Evolutionary conservation across 768 basidiomycete species (phyloP), one percentile per base, ranked within the genome.

Genomic region (Pulveroboletus sp.): DNA sequence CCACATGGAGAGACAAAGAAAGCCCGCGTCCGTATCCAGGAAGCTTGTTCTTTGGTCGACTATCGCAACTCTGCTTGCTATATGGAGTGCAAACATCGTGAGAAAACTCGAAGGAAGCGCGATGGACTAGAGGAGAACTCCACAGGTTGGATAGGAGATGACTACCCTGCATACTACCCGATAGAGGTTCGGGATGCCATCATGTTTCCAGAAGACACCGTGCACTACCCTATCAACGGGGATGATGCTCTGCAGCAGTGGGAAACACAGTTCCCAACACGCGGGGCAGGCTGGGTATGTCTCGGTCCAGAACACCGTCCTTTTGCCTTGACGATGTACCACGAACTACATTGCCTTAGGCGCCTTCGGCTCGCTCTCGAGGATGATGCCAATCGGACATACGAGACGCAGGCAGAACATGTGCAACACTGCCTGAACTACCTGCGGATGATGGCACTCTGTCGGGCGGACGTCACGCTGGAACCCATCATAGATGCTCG

Each of bases 401-500:
- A 55, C 24, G 57, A 63, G 18, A 50, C 46, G 7, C 57, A 50
- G 24, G 51, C 52, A 0, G 59, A 49, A 8, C 69, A 67, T 24
- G 55, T 64, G n/a, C 61, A 68, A 2, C 79, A 78, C 55, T 80
- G 78, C 57, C 61, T 75, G 46, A 76, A 76, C 44, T 79, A 78
- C 57, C 59, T 81, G 41, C 66, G 77, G 14, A 69, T 76, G 56
- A 69, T 67, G 62, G 62, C 68, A 0, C 64, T 80, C 24, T 81
- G 79, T 55, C 59, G 65, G 8, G 71, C 76, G 10, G 77, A 79
- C 56, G 61, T 73, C 26, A 78, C 77, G 1, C 63, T 81, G 31
- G 78, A 80, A 41, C 71, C 71, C 0, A 76, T 64, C n/a, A 32
- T 64, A 27, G 38, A 56, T 17, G 39, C 24, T 6, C 53, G 31